Evolutionary conservation across 75 land plant species (phyloP), one percentile per base, ranked within the genome.

Genomic region (Selaginella tamariscina): DNA sequence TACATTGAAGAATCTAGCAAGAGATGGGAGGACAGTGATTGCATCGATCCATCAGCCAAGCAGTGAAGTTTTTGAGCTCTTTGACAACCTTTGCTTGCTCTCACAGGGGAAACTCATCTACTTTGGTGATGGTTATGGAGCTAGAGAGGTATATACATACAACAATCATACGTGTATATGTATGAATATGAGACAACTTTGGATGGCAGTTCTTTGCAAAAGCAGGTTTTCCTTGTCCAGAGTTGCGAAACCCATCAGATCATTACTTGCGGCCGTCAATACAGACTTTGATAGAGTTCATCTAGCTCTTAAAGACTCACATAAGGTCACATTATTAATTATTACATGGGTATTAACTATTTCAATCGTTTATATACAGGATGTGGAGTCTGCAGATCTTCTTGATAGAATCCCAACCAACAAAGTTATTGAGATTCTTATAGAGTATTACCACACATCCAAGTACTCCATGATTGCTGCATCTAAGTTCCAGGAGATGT

Each of bases 41-140:
- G 62, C 62, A 8, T 59, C 62, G 9, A 59, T 59, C 23, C 62
- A 59, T 23, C 62, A 59, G 62, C 62, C 62, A 8, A 59, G 62
- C 62, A 59, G 62, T n/a, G 62, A 59, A 59, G 62, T 59, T n/a
- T 59, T 59, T n/a, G 62, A 21, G 24, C 62, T 59, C 62, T 59
- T 59, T 23, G 62, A 59, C 62, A 59, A 59, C 21, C 62, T 59
- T 5, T 59, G 62, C 26, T 27, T 59, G 24, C 26, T 59, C 27
- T 59, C 62, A 9, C 62, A 59, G 62, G 62, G 62, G 8, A 59
- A 59, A 59, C 23, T 59, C n/a, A 59, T 59, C 26, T 59, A 59
- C 62, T 59, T 59, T 27, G 62, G 62, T 23, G n/a, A 59, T 59
- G 24, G 23, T 8, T 27, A 21, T 59, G 62, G 62, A 21, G 62